phyloP scores from a whole-genome alignment of 2,329 filamentous ascomycete genomes.

The Cyphellophora europaea region DNA sequence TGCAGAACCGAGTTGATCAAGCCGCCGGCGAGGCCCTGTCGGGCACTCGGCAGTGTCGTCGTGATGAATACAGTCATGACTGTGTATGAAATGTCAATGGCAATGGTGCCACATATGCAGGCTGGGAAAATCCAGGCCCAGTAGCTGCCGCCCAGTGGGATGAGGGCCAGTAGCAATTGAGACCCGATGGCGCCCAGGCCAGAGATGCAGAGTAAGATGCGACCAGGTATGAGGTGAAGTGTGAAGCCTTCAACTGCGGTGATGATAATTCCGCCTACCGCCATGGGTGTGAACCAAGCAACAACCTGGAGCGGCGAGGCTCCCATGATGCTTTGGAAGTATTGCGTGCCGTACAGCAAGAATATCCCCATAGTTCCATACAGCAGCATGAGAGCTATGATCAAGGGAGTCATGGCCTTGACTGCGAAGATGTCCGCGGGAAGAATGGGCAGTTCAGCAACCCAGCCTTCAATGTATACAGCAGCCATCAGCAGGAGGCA shows the following conservation, averaged over 20 bases:
- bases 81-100: slow-evolving; percentile 67
- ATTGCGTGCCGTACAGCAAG: slow-evolving; percentile 60
- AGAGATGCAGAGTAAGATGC: slow-evolving; percentile 53
- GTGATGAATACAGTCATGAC: slow-evolving; percentile 71
- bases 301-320: slow-evolving; percentile 54
- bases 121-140: slow-evolving; percentile 66
- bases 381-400: slow-evolving; percentile 51
- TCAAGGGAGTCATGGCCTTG: slow-evolving; percentile 58
- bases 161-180: slow-evolving; percentile 54
- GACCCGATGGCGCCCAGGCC: slow-evolving; percentile 49
- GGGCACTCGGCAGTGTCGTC: slow-evolving; percentile 54
- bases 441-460: slow-evolving; percentile 58
- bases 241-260: slow-evolving; percentile 54
- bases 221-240: slow-evolving; percentile 57
- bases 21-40: slow-evolving; percentile 64
- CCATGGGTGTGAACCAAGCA: slow-evolving; percentile 61
- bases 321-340: slow-evolving; percentile 54
- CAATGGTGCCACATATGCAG: slow-evolving; percentile 55
- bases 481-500: slow-evolving; percentile 49
- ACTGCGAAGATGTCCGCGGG: slow-evolving; percentile 61
- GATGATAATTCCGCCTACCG: slow-evolving; percentile 58
- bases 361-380: slow-evolving; percentile 63
- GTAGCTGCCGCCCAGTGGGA: slow-evolving; percentile 49
- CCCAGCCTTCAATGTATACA: slow-evolving; percentile 64
- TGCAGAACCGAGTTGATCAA: slow-evolving; percentile 63